A percentile compares a stretch with the other conserved stretches of the same genome.
Conservation (phyloP, 2,329 filamentous ascomycete species). For the Acrodontium crateriforme region DNA sequence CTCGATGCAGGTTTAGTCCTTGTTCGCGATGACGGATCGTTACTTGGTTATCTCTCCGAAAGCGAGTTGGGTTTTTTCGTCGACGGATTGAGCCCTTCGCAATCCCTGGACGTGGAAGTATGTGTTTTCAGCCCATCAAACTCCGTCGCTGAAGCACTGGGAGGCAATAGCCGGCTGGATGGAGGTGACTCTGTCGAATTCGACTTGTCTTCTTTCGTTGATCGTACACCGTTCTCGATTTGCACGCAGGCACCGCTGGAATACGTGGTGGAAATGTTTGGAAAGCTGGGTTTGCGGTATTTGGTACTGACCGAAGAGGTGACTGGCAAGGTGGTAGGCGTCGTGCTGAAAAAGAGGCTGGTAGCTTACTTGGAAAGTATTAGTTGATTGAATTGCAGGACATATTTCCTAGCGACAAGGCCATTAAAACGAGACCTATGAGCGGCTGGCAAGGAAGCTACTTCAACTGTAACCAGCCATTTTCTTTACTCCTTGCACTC, state of each 20-base stretch:
- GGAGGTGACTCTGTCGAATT: no score
- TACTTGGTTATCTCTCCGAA: constrained; percentile 43
- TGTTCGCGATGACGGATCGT: constrained; percentile 33
- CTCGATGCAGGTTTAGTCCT: constrained; percentile 46
- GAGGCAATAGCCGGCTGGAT: no score
- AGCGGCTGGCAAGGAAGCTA: no score
- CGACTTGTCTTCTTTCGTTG: constrained; percentile 37
- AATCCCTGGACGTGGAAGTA: constrained; percentile 21
- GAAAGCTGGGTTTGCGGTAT: constrained; percentile 41
- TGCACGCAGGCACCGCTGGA: constrained; percentile 41
- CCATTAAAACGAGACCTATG: no score
- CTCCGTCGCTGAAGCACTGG: constrained; percentile 18
- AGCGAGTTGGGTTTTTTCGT: constrained; percentile 40
- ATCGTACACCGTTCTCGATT: constrained; percentile 39
- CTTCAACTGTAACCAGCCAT: no score
- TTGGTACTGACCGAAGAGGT: constrained; percentile 41
- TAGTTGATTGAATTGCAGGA: not conserved
- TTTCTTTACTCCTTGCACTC: constrained; percentile 11
- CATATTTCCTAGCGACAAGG: no score
- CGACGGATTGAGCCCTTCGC: constrained; percentile 22
- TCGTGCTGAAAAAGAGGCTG: constrained; percentile 45
- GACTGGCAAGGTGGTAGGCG: constrained; percentile 36
- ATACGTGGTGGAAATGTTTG: constrained; percentile 47
- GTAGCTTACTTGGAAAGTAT: constrained; percentile 36
- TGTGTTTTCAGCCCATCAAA: constrained; percentile 29